Evolutionary conservation across 352 stramenopile genomes (phyloP), one percentile per base, ranked within the genome.

Genomic region (Phytophthora lateralis): DNA sequence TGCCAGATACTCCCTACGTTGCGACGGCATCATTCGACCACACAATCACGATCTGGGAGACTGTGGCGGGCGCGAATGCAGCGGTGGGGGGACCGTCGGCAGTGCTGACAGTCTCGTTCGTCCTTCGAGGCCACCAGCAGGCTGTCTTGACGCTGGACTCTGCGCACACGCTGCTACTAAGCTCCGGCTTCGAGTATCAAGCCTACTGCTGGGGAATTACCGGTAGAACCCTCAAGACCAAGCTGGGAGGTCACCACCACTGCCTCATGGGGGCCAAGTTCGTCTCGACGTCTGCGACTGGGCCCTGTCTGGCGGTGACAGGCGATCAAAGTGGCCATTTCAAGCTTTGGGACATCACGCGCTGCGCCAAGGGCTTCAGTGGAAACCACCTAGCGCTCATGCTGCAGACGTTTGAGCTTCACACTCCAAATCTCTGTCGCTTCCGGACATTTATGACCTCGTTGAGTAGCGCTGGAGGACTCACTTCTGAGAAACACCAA

Each of bases 101-200:
- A 21, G 66, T 71, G 3, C 44, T 74, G 34, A 71, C 67, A 34
- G 61, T 82, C n/a, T 67, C 69, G 1, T 91, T 82, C 56, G 68
- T 80, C n/a, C 80, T 95, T 9, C 45, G 71, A 27, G 80, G 81
- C 1, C 88, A 96, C 41, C 49, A 67, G 18, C 82, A 91, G 49
- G 86, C 73, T 2, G 76, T 95, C 11, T 62, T 82, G 18, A 78
- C 82, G 15, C 67, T 95, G 8, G 83, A 90, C 41, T 92, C 79
- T 30, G 55, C 61, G 20, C 63, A 89, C 18, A 69, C 67, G 4
- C 39, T 91, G 4, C 49, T 96, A 7, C 52, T 96, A 8, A 92
- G 76, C 55, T 88, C 72, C 6, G 88, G 86, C 0, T 96, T 95
- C 41, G 88, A 96, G 49, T 82, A 95, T 46, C 77, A 91, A 60